These are phyloP conservation scores for Solanum pinnatisectum DNA, from an alignment of 257 asterid genomes.

Conservation along the genomic window DNA sequence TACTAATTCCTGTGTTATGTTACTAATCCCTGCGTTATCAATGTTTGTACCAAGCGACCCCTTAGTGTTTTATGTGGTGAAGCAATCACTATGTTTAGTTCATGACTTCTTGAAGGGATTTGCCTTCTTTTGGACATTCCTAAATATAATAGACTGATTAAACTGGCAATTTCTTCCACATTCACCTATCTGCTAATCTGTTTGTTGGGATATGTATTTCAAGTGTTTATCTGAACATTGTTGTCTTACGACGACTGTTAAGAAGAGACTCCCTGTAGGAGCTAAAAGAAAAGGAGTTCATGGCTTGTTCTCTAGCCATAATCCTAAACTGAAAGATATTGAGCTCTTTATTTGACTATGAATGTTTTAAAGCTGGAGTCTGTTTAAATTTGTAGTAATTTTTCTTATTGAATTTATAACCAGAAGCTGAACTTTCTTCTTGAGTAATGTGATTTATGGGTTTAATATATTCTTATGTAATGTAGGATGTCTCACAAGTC, in stretches of 20 bases:
- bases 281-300: not conserved
- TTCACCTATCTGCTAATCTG: not conserved
- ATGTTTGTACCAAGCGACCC: no score
- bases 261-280: not conserved
- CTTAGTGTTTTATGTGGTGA: not conserved
- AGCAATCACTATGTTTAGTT: not conserved
- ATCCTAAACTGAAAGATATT: not conserved
- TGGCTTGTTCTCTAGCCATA: not conserved
- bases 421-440: not conserved
- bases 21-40: no score
- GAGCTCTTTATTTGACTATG: not conserved
- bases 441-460: not conserved
- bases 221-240: not conserved
- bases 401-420: not conserved
- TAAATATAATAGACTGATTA: not conserved
- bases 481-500: conserved; percentile 68
- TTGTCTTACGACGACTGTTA: not conserved
- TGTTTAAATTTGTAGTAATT: not conserved
- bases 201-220: not conserved
- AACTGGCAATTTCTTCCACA: not conserved
- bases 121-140: not conserved
- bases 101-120: not conserved
- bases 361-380: not conserved
- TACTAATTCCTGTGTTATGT: no score
- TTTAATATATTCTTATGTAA: not conserved